phyloP scores from a whole-genome alignment of 176 grass and related monocot genomes.

The Lolium multiflorum region DNA sequence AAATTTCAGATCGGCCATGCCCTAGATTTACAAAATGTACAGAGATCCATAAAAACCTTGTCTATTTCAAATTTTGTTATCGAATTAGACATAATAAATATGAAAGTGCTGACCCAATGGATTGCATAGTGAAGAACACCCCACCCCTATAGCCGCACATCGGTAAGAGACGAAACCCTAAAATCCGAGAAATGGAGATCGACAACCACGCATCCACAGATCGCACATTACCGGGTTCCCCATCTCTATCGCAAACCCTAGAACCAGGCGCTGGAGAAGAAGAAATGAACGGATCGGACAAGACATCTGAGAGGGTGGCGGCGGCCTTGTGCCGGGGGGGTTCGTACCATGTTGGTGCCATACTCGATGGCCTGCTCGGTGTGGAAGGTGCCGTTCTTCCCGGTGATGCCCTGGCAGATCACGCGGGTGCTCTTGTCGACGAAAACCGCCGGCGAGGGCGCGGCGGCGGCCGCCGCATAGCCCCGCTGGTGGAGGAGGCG shows the following conservation, averaged over 20 bases:
- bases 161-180: not conserved
- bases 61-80: not conserved
- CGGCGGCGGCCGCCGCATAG: conserved; percentile 69
- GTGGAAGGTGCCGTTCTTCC: conserved; percentile 99
- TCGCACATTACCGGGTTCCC: not conserved
- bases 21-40: conserved; percentile 5
- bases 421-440: conserved; percentile 99
- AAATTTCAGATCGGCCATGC: conserved; percentile 11
- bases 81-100: not conserved
- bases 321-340: not conserved
- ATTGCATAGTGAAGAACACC: conserved; percentile 12
- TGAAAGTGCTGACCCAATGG: not conserved
- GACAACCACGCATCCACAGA: not conserved
- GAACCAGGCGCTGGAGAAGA: not conserved
- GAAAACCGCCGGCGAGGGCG: conserved; percentile 84
- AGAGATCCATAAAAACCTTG: not conserved
- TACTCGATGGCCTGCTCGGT: conserved; percentile 99
- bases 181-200: conserved; percentile 39
- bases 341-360: conserved; percentile 90
- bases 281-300: not conserved
- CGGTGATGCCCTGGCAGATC: conserved; percentile 99
- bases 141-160: not conserved
- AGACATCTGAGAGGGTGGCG: not conserved
- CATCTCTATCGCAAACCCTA: conserved; percentile 36
- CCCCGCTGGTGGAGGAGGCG: conserved; percentile 57